Base-by-base conservation (phyloP, 2,329 filamentous ascomycete genomes). In the Purpureocillium takamizusanense region DNA sequence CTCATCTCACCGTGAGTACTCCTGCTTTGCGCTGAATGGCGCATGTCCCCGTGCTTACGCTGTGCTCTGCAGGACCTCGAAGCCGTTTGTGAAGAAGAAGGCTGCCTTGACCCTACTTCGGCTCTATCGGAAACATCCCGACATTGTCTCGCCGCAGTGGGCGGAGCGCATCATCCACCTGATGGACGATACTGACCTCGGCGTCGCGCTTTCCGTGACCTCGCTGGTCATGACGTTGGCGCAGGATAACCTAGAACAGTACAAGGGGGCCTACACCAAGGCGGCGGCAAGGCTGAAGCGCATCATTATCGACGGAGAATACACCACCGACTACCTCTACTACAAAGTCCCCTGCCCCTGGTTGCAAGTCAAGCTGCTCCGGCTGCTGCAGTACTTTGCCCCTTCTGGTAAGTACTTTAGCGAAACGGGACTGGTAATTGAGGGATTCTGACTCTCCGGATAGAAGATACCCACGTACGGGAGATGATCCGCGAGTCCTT, bases 331-430 rank as follows among this genome's bases (percentile, higher is more conserved):
- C 57, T 98, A 98, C 57, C 76, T 95, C 18, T 98, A 98, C 67
- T 98, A 98, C 71, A 95, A 95, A 55, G 92, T 98, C n/a, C 92
- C 92, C 1, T 98, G 92, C 56, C 92, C 92, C 3, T 98, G 92
- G 92, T 81, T 98, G 41, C 89, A 97, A 63, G 85, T 97, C 54
- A 98, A 98, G 66, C 73, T 98, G 14, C 65, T 98, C 48, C 80
- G 89, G 45, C 65, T 98, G 43, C 71, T 98, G 46, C 92, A 98
- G 62, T 98, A 97, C 60, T 98, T 95, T 61, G 85, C 89, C 18
- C 90, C 92, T 33, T 94, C 92, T 57, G 83, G 86, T 89, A 70
- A 47, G 72, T 45, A 16, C 7, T 28, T 25, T 18, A 14, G 31
- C 25, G n/a, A n/a, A 34, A 3, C 27, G n/a, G 23, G 36, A 7